phyloP scores from a whole-genome alignment of 2,329 filamentous ascomycete species.

The Phaeosphaeriaceae sp. region DNA sequence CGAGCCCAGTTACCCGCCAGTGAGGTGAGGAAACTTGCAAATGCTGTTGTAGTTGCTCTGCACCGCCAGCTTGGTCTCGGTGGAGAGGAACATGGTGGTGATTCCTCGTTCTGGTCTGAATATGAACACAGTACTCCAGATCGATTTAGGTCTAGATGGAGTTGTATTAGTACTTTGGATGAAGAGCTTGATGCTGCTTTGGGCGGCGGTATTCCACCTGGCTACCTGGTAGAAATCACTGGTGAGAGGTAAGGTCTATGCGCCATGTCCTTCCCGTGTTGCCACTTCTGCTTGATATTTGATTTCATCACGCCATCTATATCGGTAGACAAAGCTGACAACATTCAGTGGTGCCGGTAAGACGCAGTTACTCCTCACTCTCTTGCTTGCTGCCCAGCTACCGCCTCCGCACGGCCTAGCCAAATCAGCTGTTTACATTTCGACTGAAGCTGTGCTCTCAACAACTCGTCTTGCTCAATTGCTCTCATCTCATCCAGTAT shows the following conservation, averaged over 20 bases:
- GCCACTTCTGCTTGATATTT: background rate
- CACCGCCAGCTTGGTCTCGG: constrained; percentile 65
- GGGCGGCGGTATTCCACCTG: constrained; percentile 79
- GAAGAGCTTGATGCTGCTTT: constrained; percentile 72
- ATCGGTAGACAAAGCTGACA: constrained; percentile 10
- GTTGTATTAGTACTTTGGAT: constrained; percentile 81
- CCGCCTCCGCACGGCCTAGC: constrained; percentile 73
- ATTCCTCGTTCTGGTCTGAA: constrained; percentile 23
- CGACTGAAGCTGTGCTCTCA: constrained; percentile 85
- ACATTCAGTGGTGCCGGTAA: constrained; percentile 82
- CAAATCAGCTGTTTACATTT: constrained; percentile 86
- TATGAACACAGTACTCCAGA: constrained; percentile 11
- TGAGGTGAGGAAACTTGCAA: constrained; percentile 77
- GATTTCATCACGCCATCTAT: constrained; percentile 6
- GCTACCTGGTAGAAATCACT: constrained; percentile 85
- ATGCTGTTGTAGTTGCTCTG: constrained; percentile 70
- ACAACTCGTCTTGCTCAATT: constrained; percentile 84
- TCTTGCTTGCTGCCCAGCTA: constrained; percentile 85
- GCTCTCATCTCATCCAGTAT: constrained; percentile 68
- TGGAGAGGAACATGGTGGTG: constrained; percentile 26
- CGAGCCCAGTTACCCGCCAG: constrained; percentile 81
- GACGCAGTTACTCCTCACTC: constrained; percentile 86
- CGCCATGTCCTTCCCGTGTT: background rate
- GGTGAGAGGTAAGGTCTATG: constrained; percentile 71
- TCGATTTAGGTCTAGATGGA: constrained; percentile 50